Conservation (phyloP, 164 flowering plant genomes). For the Amborella trichopoda region DNA sequence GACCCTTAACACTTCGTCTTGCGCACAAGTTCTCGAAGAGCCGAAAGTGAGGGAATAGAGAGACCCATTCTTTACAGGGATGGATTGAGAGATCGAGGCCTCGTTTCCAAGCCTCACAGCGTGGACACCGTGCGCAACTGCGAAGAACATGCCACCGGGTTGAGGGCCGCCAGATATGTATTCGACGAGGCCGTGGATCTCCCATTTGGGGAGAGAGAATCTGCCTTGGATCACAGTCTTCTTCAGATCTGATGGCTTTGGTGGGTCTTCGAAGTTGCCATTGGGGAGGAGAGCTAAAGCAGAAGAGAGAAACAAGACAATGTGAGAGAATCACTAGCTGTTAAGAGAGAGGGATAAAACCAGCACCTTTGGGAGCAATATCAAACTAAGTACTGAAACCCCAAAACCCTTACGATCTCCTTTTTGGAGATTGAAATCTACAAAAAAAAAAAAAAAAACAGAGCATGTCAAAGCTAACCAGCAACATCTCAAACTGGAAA, state of each 20-base stretch:
- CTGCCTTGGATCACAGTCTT: conserved; percentile 54
- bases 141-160: conserved; percentile 78
- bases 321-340: too few relatives aligned
- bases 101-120: conserved; percentile 93
- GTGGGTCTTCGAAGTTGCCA: conserved; percentile 79
- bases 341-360: too few relatives aligned
- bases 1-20: conserved; percentile 74
- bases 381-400: too few relatives aligned
- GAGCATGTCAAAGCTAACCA: too few relatives aligned
- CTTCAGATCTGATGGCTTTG: conserved; percentile 40
- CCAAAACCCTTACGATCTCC: too few relatives aligned
- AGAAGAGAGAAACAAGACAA: conserved; percentile 3
- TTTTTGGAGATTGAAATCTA: too few relatives aligned
- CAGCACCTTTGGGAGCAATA: too few relatives aligned
- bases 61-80: conserved; percentile 44
- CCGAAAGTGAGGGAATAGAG: conserved; percentile 78
- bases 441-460: too few relatives aligned
- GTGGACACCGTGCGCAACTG: conserved; percentile 71
- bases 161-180: conserved; percentile 87
- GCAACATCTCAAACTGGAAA: too few relatives aligned
- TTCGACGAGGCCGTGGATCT: conserved; percentile 74
- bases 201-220: conserved; percentile 68
- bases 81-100: conserved; percentile 68
- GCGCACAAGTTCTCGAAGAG: conserved; percentile 91
- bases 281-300: conserved; percentile 69